Base-by-base conservation (phyloP, 495 filamentous ascomycete genomes). In the Gamarada debralockiae region DNA sequence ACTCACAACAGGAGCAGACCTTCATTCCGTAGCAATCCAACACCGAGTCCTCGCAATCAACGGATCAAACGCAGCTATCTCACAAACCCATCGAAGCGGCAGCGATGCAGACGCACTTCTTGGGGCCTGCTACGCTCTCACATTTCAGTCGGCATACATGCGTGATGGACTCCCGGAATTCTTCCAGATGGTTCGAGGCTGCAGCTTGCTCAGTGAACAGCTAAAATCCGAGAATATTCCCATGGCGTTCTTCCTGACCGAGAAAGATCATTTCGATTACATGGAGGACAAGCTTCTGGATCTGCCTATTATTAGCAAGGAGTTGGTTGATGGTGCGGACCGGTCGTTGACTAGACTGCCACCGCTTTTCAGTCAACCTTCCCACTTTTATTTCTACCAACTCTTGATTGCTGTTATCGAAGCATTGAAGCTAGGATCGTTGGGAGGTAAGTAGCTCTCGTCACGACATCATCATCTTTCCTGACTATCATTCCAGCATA, bases 71-170 rank as follows among this genome's bases (percentile, higher is more conserved):
- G 45, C 38, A 36, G 55, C 55, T 18, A 42, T 62, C 7, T 58
- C 55, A 15, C 25, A 36, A 17, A 18, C 21, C 2, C 13, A 18
- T 1, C 46, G 48, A 3, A 52, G 40, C 1, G 48, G 48, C 12
- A 50, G 37, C 33, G 55, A 62, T 17, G 55, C 50, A 3, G 59
- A 62, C 47, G 55, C 59, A 12, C 48, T 58, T 3, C 33, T 62
- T 15, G 55, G 46, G 20, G 24, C 55, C 10, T 58, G 55, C 25
- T 62, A 58, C 27, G 45, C 54, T 2, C 52, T 62, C 13, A 37
- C 55, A 8, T 58, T 62, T 40, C 59, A 62, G 49, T 58, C 59
- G 12, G 48, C 52, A 10, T 58, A 58, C 36, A 58, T 62, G 51
- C n/a, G 9, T 3, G 59, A 62, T 22, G 59, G 59, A 3, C 22